Percentiles rank a stretch among this genome's conserved stretches.
phyloP scores from a whole-genome alignment of 345 rosid genomes.

The Murraya koenigii region DNA sequence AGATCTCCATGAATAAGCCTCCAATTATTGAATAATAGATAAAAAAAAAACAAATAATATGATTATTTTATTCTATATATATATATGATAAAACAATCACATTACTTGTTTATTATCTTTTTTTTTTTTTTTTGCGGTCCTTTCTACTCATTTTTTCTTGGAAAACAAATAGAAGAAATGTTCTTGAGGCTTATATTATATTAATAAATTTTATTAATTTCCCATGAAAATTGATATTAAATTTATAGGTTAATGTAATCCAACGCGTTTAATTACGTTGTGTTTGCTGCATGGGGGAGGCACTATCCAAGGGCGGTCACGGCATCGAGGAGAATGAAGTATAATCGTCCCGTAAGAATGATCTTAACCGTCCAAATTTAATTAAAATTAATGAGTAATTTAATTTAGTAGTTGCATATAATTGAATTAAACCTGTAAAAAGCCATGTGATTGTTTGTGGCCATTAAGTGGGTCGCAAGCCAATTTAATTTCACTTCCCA shows the following conservation, averaged over 20 bases:
- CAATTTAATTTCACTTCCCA: background rate
- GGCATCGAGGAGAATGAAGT: background rate
- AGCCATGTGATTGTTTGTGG: background rate
- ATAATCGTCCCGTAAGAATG: background rate
- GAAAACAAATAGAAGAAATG: slow-evolving; percentile 13
- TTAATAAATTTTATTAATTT: background rate
- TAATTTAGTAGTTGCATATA: background rate
- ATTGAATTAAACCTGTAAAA: background rate
- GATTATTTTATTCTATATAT: too few species aligned
- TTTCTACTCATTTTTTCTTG: background rate
- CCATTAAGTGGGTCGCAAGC: background rate
- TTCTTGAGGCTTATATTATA: background rate
- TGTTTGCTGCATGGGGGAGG: background rate
- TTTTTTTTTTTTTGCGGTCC: too few species aligned
- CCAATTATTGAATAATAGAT: too few species aligned
- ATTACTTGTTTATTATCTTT: too few species aligned
- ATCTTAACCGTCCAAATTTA: slow-evolving; percentile 33
- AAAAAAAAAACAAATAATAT: too few species aligned
- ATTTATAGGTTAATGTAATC: background rate
- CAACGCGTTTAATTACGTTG: background rate
- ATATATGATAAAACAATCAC: too few species aligned
- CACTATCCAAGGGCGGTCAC: slow-evolving; percentile 18
- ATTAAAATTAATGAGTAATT: background rate
- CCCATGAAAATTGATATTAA: slow-evolving; percentile 1
- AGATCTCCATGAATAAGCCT: too few species aligned